Percentiles rank a stretch among this genome's conserved stretches.
Conservation (phyloP, 2,329 filamentous ascomycete species). For the Rutstroemia sp. region DNA sequence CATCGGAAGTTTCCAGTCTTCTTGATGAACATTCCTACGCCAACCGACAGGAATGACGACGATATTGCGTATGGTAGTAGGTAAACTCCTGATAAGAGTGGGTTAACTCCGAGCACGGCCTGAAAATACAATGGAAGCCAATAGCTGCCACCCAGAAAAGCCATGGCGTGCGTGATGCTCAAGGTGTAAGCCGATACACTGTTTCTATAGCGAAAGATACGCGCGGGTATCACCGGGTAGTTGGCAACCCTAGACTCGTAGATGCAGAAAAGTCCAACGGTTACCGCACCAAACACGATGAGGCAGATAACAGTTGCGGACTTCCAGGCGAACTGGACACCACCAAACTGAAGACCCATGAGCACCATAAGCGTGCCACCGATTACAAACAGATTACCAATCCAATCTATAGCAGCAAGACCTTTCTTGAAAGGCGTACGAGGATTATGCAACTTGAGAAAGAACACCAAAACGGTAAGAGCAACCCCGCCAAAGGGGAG, state of each 20-base stretch:
- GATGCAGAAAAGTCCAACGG: constrained; percentile 53
- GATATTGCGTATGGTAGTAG: constrained; percentile 63
- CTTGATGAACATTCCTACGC: constrained; percentile 49
- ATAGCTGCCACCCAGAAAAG: constrained; percentile 20
- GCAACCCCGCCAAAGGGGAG: too few species aligned
- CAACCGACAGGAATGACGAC: constrained; percentile 54
- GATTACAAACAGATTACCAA: neutral
- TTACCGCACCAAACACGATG: constrained; percentile 56
- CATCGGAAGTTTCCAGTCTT: constrained; percentile 59
- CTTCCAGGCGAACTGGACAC: neutral
- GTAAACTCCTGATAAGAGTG: constrained; percentile 71
- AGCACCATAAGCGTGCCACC: neutral
- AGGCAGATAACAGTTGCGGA: constrained; percentile 13
- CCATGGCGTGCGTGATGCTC: constrained; percentile 65
- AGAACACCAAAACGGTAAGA: neutral
- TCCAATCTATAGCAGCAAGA: neutral
- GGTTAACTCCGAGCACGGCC: constrained; percentile 34
- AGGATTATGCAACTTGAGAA: neutral
- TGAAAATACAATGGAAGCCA: constrained; percentile 65
- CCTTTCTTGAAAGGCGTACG: neutral
- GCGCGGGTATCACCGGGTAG: constrained; percentile 71
- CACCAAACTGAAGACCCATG: neutral
- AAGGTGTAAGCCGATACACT: constrained; percentile 59
- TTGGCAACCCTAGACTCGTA: constrained; percentile 67
- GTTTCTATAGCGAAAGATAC: constrained; percentile 59